Evolutionary conservation across 768 basidiomycete species (phyloP), one percentile per base, ranked within the genome.

Genomic region (Lanmaoa pseudosensibilis): DNA sequence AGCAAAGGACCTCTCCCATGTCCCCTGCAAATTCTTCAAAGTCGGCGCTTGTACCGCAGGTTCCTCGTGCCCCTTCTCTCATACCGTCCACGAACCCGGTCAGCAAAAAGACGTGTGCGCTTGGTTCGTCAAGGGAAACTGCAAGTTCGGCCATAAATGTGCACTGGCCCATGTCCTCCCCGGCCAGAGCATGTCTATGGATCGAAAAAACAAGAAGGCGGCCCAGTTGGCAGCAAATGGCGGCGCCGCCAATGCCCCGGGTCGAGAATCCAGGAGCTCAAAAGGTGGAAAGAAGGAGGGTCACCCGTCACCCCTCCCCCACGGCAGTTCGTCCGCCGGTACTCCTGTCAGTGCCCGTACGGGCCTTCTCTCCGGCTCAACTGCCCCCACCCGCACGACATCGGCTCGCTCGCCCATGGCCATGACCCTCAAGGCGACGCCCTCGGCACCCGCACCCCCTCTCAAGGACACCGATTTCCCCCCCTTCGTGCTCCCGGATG

Each of bases 1-100:
- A 88, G 88, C 86, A 48, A 92, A 93, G 72, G 92, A 94, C 70
- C 82, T 98, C 53, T 92, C 91, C 3, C 94, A 97, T 79, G 96
- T 98, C 15, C 95, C 95, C 2, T 98, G 96, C 78, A 92, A 96
- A 76, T 98, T 98, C 83, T 97, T 86, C 84, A 92, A 90, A 69
- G 89, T 92, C 60, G 93, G 94, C 34, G 88, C 86, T 13, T 98
- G 95, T 74, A 96, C 94, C 5, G 95, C 95, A 11, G 95, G 95
- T 34, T 77, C 91, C 4, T 88, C 90, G 3, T 98, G 96, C 72
- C 93, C 92, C n/a, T 98, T 98, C 81, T 94, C 94, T 30, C 96
- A 98, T 72, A 69, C 72, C 55, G 65, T 78, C 7, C 74, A 81
- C 55, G 90, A 93, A 62, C 86, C 92, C 30, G 88, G 92, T 4